Conservation (phyloP, 2,329 filamentous ascomycete species). For the Xylaria sp. region DNA sequence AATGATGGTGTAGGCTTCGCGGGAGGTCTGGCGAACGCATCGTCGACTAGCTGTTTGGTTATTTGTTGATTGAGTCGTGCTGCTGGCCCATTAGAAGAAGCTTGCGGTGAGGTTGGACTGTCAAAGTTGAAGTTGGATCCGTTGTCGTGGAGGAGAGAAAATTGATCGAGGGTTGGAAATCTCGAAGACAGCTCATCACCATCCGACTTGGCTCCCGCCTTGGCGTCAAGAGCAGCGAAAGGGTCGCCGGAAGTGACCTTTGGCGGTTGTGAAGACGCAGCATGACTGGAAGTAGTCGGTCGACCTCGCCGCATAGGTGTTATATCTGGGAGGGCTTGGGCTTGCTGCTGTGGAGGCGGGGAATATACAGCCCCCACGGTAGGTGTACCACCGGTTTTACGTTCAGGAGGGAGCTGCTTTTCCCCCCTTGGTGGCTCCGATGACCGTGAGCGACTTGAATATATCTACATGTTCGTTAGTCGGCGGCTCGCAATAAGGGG, state of each 20-base stretch:
- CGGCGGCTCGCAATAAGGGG: conserved; percentile 18
- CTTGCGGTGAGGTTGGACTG: conserved; percentile 58
- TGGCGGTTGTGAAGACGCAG: conserved; percentile 62
- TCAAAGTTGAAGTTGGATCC: conserved; percentile 88
- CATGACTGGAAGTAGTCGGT: conserved; percentile 62
- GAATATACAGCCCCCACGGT: conserved; percentile 84
- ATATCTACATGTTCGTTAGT: conserved; percentile 68
- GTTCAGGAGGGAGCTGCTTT: conserved; percentile 65
- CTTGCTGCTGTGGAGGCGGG: conserved; percentile 74
- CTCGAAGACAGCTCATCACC: conserved; percentile 84
- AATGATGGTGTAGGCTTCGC: conserved; percentile 43
- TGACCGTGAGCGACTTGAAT: conserved; percentile 70
- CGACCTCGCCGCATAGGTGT: conserved; percentile 92
- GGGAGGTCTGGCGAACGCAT: conserved; percentile 74
- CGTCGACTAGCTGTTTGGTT: conserved; percentile 81
- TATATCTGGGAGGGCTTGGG: conserved; percentile 82
- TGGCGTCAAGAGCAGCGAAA: conserved; percentile 87
- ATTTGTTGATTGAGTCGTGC: conserved; percentile 73
- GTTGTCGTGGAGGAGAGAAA: conserved; percentile 87
- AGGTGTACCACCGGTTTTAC: conserved; percentile 63
- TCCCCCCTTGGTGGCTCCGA: conserved; percentile 68
- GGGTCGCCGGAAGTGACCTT: conserved; percentile 80
- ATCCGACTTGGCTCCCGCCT: conserved; percentile 60
- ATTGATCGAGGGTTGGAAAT: conserved; percentile 93
- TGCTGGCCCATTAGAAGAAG: conserved; percentile 52